Base-by-base conservation (phyloP, 257 asterid species). In the Nyctanthes arbortristis region DNA sequence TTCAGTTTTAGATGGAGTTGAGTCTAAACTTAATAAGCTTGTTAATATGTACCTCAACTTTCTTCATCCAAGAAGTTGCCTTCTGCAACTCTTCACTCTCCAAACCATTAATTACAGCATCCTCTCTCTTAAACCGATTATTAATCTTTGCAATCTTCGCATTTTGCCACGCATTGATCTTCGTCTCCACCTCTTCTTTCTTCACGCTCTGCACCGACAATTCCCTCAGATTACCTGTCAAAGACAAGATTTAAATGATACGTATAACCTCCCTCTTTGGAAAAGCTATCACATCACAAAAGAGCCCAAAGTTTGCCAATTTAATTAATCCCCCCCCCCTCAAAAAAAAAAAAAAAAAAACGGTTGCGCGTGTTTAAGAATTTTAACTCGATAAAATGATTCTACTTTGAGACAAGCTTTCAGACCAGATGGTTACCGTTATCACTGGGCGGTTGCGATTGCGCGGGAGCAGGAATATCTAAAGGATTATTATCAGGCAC, bases 51-150 rank as follows among this genome's bases (percentile, higher is more conserved):
- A 93, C 99, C 96, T 93, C 97, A 59, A 89, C 73, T 84, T 93
- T 93, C 90, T 93, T 93, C 96, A 93, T 93, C 97, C 91, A 80
- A 33, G 96, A 82, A 24, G 63, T 79, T 6, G 97, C 92, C 75
- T 87, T 93, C 62, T 93, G 93, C 11, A 91, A 90, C 60, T 89
- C 90, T 77, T 93, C 99, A 4, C 78, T 87, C 65, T 93, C 99
- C 91, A 89, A 89, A 0, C 97, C 96, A 40, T 74, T 80, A 54
- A 91, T 84, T 4, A 89, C 64, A 4, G 89, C 99, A 29, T 91
- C 97, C 66, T 93, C 99, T 13, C 97, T 74, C 89, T 91, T 93
- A 68, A 93, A 91, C 75, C 97, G 82, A 40, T 93, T 93, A 29
- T 93, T 91, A 36, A 93, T 68, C 92, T 87, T 93, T 2, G 97